Evolutionary conservation across 2,329 filamentous ascomycete species (phyloP).

Genomic region (Mariannaea elegans): DNA sequence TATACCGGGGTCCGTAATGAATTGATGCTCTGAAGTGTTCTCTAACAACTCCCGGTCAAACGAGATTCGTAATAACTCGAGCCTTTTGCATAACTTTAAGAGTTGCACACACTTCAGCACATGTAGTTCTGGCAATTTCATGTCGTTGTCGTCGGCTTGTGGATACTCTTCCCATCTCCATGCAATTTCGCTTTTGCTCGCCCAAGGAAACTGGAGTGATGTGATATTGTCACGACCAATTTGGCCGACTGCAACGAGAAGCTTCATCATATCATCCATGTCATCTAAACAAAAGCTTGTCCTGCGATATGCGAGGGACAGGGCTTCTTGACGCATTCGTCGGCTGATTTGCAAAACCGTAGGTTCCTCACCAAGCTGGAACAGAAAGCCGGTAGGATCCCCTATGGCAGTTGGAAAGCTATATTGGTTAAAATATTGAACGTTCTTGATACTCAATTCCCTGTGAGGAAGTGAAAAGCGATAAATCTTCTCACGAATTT

Average conservation of each 20-base stretch:
- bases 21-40: too few relatives aligned
- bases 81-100: too few relatives aligned
- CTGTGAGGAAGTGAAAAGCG: slow-evolving; percentile 1
- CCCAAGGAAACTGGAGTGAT: slow-evolving; percentile 15
- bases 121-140: too few relatives aligned
- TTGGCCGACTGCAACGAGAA: slow-evolving; percentile 17
- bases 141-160: too few relatives aligned
- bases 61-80: too few relatives aligned
- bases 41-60: too few relatives aligned
- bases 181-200: slow-evolving; percentile 16
- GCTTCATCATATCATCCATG: slow-evolving; percentile 11
- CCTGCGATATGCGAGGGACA: slow-evolving; percentile 19
- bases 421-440: too few relatives aligned
- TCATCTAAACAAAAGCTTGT: slow-evolving; percentile 13
- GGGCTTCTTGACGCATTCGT: slow-evolving; percentile 19
- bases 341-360: slow-evolving; percentile 1
- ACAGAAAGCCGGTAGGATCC: slow-evolving; percentile 16
- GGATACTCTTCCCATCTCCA: too few relatives aligned
- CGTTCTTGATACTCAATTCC: slow-evolving; percentile 1
- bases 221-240: slow-evolving; percentile 22
- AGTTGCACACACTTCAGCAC: too few relatives aligned
- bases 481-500: slow-evolving; percentile 21
- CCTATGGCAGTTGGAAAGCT: too few relatives aligned
- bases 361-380: neutral
- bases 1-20: too few relatives aligned